Base-by-base conservation (phyloP, 1,284 basidiomycete genomes). In the Pyrrhoderma noxium region DNA sequence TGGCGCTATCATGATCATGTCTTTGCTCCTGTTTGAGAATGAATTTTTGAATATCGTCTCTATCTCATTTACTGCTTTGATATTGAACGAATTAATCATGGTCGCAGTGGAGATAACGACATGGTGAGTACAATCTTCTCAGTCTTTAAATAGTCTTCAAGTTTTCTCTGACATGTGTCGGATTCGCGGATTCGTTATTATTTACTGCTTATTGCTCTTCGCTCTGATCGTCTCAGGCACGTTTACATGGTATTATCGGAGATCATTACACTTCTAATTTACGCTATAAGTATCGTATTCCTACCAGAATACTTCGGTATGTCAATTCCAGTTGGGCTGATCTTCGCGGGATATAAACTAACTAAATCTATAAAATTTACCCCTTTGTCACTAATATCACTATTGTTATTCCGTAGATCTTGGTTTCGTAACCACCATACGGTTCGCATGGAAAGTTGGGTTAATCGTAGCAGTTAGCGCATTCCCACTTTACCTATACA, bases 61-160 rank as follows among this genome's bases (percentile, higher is more conserved):
- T 16, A 99, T 99, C 59, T 97, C 94, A 0, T 99, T 98, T 68
- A 97, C 94, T 0, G 92, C 96, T 0, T 74, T 99, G 45, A 84
- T 99, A 54, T 70, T 99, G 36, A 99, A 99, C 67, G 96, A 99
- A 65, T 78, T 99, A 46, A 93, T 99, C 69, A 99, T 99, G 96
- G 96, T 99, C 38, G 93, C 93, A 0, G 67, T 98, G 56, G 93
- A 98, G 68, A 94, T 98, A 56, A 98, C 94, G 0, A 97, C 91
- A 55, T 99, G 94, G 95, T 89, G 60, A 56, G 76, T 65, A 23
- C 43, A 35, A 16, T 38, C 23, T 8, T 44, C 48, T 11, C 14
- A 16, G 43, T n/a, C n/a, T 36, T 19, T 25, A 9, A 38, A 14
- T 9, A 21, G 52, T 39, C 14, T 52, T 48, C 35, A 34, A 31